Base-by-base conservation (phyloP, 257 asterid species). In the Solanum ossicruentum region DNA sequence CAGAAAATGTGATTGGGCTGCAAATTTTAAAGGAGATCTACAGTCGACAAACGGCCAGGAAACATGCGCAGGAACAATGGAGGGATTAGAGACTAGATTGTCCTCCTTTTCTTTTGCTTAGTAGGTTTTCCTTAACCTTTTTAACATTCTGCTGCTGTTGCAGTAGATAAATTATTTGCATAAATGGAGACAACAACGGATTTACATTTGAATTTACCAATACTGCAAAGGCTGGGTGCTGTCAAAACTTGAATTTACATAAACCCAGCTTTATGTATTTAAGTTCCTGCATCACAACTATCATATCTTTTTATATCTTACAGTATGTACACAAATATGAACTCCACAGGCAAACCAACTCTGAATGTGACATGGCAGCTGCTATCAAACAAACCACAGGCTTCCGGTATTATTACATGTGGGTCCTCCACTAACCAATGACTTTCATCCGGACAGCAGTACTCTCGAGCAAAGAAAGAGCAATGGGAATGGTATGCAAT, bases 221-320 rank as follows among this genome's bases (percentile, higher is more conserved):
- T 16, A 75, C 15, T 51, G 61, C 6, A 49, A 43, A 49, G 23
- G 63, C 63, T 77, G 82, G 63, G 28, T 43, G 15, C 63, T 15
- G 63, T 85, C 92, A 89, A 90, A 90, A 87, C 85, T 92, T 88
- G 88, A 90, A 91, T 89, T 84, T 88, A 89, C 92, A 89, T 77
- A 80, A 23, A 85, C 65, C 81, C 78, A 56, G 55, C 85, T 84
- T 45, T 55, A 82, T 85, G 84, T 16, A 78, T 84, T 70, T 89
- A 87, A 91, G 88, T 85, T 88, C 89, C 91, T 84, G 89, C 85
- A 70, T 75, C 49, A 91, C 84, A 89, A 82, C 78, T 81, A 85
- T 81, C 12, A 43, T 41, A 85, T 85, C 89, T 86, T 85, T 75
- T 84, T 86, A 90, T 88, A 86, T 90, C 88, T 69, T 45, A 21